Percentiles rank a stretch among this genome's conserved stretches.
phyloP scores from a whole-genome alignment of 768 basidiomycete species.

The Leccinum disarticulatum region DNA sequence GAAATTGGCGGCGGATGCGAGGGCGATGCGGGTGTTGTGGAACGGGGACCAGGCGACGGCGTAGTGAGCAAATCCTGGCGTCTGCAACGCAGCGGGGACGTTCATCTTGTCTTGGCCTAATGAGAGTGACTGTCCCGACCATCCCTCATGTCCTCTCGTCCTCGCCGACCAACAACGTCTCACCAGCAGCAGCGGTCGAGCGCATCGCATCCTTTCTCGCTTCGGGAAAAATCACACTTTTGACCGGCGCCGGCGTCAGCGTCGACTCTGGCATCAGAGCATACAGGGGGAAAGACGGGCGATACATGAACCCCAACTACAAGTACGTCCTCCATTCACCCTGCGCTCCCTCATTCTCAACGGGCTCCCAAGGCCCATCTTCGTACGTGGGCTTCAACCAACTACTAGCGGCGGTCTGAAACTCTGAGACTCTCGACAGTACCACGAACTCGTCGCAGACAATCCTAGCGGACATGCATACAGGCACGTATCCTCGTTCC shows the following conservation, averaged over 20 bases:
- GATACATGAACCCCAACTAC: conserved; percentile 90
- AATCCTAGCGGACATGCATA: conserved; percentile 67
- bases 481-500: conserved; percentile 46
- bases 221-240: conserved; percentile 65
- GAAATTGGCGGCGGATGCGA: conserved; percentile 89
- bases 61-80: conserved; percentile 85
- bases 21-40: conserved; percentile 67
- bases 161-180: conserved; percentile 37
- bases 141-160: conserved; percentile 58
- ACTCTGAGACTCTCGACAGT: conserved; percentile 39
- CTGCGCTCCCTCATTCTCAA: not conserved
- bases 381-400: conserved; percentile 32
- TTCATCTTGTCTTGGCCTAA: conserved; percentile 41
- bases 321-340: conserved; percentile 45
- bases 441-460: conserved; percentile 79
- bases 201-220: conserved; percentile 65
- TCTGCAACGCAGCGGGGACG: conserved; percentile 56
- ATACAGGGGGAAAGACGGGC: conserved; percentile 84
- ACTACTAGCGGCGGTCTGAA: not conserved
- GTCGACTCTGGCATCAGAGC: conserved; percentile 95
- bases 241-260: conserved; percentile 93
- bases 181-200: conserved; percentile 53
- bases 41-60: conserved; percentile 85
- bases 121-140: conserved; percentile 79
- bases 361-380: conserved; percentile 49